These are phyloP conservation scores for Malus sieversii DNA, from an alignment of 306 rosid species.

Conservation along the genomic window DNA sequence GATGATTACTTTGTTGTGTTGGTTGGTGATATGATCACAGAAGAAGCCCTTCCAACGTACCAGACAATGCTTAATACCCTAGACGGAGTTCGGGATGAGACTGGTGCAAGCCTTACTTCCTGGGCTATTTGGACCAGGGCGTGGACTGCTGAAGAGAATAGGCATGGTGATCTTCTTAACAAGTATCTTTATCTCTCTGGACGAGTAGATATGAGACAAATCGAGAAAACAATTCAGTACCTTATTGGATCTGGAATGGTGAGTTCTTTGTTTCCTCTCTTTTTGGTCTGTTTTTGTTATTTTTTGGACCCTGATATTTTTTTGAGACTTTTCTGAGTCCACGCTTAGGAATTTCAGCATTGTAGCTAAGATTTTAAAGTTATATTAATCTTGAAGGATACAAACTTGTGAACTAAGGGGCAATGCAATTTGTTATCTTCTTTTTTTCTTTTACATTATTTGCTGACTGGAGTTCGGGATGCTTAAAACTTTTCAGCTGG, in stretches of 20 bases:
- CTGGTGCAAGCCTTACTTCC: slow-evolving; percentile 44
- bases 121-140: slow-evolving; percentile 55
- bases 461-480: background rate
- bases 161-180: slow-evolving; percentile 53
- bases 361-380: background rate
- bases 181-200: slow-evolving; percentile 53
- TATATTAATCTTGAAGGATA: background rate
- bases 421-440: background rate
- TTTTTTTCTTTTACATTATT: background rate
- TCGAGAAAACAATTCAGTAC: slow-evolving; percentile 50
- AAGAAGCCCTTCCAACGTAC: slow-evolving; percentile 58
- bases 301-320: background rate
- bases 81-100: slow-evolving; percentile 52
- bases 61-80: slow-evolving; percentile 55
- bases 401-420: background rate
- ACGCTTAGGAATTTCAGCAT: background rate
- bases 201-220: slow-evolving; percentile 48
- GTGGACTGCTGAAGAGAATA: slow-evolving; percentile 59
- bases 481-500: background rate
- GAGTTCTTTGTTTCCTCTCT: slow-evolving; percentile 8
- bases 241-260: slow-evolving; percentile 60
- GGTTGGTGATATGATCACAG: slow-evolving; percentile 54
- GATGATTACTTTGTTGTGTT: slow-evolving; percentile 48
- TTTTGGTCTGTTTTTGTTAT: background rate
- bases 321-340: background rate